phyloP scores from a whole-genome alignment of 2,329 filamentous ascomycete species.

The Aureobasidium pullulans region DNA sequence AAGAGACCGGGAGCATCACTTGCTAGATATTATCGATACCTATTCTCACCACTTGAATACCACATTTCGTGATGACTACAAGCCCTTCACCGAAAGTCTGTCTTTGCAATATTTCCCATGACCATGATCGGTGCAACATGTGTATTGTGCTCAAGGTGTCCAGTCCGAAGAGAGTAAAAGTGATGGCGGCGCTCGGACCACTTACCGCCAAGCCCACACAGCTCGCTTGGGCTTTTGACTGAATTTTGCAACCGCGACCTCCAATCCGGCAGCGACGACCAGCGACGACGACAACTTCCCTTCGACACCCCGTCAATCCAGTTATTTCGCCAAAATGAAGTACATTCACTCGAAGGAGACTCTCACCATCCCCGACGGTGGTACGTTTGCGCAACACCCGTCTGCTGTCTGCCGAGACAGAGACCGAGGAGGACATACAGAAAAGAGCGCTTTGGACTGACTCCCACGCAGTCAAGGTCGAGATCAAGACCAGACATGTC shows the following conservation, averaged over 20 bases:
- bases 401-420: constrained; percentile 14
- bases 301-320: constrained; percentile 14
- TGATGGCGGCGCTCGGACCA: background rate
- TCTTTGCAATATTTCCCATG: background rate
- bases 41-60: no score
- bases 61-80: no score
- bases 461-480: constrained; percentile 72
- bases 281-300: constrained; percentile 13
- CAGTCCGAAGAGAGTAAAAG: background rate
- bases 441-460: constrained; percentile 18
- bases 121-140: background rate
- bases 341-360: constrained; percentile 99
- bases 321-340: constrained; percentile 70
- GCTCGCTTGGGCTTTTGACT: background rate
- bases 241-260: background rate
- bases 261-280: constrained; percentile 1
- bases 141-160: background rate
- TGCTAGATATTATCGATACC: background rate
- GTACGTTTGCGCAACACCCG: constrained; percentile 49
- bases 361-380: constrained; percentile 92
- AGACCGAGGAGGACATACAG: background rate
- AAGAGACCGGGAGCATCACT: background rate
- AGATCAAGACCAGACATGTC: constrained; percentile 93
- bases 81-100: no score
- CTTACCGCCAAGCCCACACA: background rate